Evolutionary conservation across 164 flowering plant genomes (phyloP).

Genomic region (Pachysandra terminalis): DNA sequence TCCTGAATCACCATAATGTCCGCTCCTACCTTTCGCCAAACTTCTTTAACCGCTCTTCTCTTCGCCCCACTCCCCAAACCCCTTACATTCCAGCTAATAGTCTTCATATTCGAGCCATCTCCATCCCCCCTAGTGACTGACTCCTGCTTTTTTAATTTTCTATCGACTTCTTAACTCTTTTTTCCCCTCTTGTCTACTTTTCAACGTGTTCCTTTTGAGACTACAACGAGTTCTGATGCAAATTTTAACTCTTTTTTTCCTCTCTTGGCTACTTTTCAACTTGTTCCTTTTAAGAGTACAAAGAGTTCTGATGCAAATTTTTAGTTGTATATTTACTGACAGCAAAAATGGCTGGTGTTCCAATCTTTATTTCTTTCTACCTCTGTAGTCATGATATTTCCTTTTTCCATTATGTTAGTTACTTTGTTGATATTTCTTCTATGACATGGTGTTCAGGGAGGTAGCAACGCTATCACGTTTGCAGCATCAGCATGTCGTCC

Average conservation of each 20-base stretch:
- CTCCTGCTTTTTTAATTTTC: too few species aligned
- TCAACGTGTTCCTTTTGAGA: too few species aligned
- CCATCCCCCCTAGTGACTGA: too few species aligned
- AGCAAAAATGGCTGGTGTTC: not conserved
- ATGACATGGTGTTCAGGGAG: conserved; percentile 66
- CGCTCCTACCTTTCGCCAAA: too few species aligned
- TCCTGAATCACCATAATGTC: too few species aligned
- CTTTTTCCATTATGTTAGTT: not conserved
- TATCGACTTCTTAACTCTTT: too few species aligned
- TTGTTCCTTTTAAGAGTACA: not conserved
- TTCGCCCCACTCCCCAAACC: too few species aligned
- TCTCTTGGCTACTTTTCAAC: not conserved
- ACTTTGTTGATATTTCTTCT: not conserved
- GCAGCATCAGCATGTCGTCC: conserved; percentile 99
- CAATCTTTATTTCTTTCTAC: not conserved
- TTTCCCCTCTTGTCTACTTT: not conserved
- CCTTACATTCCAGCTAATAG: too few species aligned
- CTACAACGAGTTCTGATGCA: too few species aligned
- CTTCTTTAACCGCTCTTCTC: too few species aligned
- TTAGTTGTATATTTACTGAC: not conserved
- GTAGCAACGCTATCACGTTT: conserved; percentile 96
- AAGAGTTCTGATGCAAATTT: not conserved
- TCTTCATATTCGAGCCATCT: too few species aligned
- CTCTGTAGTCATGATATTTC: not conserved
- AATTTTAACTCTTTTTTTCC: too few species aligned